These are phyloP conservation scores for Pseudogymnoascus sp. DNA, from an alignment of 2,329 filamentous ascomycete species.

Conservation along the genomic window DNA sequence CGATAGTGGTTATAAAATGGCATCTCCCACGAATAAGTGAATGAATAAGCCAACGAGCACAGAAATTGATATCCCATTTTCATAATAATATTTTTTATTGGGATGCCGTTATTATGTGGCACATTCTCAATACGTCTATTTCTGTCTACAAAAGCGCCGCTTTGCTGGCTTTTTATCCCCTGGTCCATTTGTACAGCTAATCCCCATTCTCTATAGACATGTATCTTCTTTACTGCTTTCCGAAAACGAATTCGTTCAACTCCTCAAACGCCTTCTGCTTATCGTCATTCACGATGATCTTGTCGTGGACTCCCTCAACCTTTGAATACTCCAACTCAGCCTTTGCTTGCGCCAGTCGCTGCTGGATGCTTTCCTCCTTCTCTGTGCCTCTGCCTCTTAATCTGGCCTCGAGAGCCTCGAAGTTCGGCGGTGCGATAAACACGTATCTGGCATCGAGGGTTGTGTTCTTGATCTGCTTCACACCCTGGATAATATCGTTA, in stretches of 20 bases:
- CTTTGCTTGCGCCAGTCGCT: conserved; percentile 63
- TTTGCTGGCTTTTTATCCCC: background rate
- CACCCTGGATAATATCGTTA: conserved; percentile 45
- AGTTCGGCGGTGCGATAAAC: conserved; percentile 74
- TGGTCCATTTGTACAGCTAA: background rate
- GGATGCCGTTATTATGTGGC: background rate
- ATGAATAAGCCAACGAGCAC: background rate
- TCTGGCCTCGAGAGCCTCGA: conserved; percentile 65
- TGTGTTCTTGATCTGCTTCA: conserved; percentile 83
- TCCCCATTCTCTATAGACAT: background rate
- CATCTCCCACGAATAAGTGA: background rate
- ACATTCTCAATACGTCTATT: background rate
- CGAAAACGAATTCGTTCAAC: conserved; percentile 44
- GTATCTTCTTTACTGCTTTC: background rate
- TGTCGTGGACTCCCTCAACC: conserved; percentile 58
- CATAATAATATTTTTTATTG: background rate
- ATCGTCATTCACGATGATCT: conserved; percentile 59
- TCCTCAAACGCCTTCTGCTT: conserved; percentile 49
- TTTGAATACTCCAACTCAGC: conserved; percentile 67
- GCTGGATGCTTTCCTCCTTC: conserved; percentile 61
- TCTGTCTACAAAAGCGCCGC: background rate
- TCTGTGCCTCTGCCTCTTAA: conserved; percentile 73
- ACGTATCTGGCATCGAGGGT: conserved; percentile 69
- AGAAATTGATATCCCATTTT: background rate
- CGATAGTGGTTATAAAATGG: background rate